Conservation (phyloP, 257 asterid species). For the Solanum sparsipilum region DNA sequence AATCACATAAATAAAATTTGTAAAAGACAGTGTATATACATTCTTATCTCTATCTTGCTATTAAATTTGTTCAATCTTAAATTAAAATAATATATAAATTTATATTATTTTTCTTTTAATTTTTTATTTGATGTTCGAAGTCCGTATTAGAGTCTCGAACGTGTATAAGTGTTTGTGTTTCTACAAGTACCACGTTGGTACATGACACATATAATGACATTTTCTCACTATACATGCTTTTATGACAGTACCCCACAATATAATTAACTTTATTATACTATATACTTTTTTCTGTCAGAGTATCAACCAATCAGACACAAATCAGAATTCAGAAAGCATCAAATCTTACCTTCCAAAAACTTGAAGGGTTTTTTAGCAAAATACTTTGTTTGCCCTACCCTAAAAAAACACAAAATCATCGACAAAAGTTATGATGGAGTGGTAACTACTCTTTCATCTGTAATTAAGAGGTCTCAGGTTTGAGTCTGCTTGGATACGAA, state of each 20-base stretch:
- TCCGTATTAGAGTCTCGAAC: too few species aligned
- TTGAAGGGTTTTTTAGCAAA: background rate
- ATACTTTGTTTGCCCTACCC: background rate
- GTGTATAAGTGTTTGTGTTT: background rate
- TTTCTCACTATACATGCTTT: background rate
- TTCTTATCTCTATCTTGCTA: too few species aligned
- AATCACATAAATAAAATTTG: too few species aligned
- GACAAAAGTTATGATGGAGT: too few species aligned
- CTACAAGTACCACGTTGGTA: background rate
- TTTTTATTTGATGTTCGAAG: background rate
- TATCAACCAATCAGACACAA: background rate
- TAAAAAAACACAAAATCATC: background rate
- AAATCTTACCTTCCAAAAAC: background rate
- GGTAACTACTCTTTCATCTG: accelerated
- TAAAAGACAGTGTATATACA: accelerated
- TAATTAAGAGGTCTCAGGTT: too few species aligned
- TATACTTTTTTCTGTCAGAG: background rate
- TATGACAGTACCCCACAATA: background rate
- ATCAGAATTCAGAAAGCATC: background rate
- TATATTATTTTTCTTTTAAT: too few species aligned
- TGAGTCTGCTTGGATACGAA: accelerated
- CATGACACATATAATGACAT: background rate
- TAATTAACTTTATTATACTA: background rate
- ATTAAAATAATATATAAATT: too few species aligned
- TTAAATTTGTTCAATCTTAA: too few species aligned